These are phyloP conservation scores for Aspergillus sp. DNA, from an alignment of 2,329 filamentous ascomycete species.

Conservation along the genomic window DNA sequence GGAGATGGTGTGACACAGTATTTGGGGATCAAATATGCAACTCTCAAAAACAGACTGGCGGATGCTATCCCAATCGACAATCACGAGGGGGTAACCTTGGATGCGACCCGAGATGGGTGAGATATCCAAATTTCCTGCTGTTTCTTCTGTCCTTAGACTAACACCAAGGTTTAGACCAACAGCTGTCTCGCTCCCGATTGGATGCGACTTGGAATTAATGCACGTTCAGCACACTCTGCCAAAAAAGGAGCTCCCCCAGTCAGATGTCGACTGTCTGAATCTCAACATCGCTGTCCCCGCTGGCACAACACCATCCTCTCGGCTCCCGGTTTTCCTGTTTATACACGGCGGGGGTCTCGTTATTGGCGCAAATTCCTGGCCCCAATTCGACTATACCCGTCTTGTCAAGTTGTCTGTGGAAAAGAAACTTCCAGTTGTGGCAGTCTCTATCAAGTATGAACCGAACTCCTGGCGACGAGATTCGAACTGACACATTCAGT, in stretches of 20 bases:
- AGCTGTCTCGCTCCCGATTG: slow-evolving; percentile 41
- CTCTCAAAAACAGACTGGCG: slow-evolving; percentile 34
- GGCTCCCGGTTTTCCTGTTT: slow-evolving; percentile 54
- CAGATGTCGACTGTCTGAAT: slow-evolving; percentile 53
- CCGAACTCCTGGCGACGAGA: background rate
- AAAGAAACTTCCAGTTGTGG: slow-evolving; percentile 48
- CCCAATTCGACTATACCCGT: slow-evolving; percentile 50
- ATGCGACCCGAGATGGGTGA: slow-evolving; percentile 41
- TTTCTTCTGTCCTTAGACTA: too few relatives aligned
- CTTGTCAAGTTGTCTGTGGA: slow-evolving; percentile 48
- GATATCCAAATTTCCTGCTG: background rate
- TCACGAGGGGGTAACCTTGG: slow-evolving; percentile 23
- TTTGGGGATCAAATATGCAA: slow-evolving; percentile 40
- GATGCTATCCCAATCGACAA: slow-evolving; percentile 31
- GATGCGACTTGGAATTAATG: slow-evolving; percentile 47
- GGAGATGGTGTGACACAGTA: slow-evolving; percentile 33
- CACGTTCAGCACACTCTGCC: slow-evolving; percentile 52
- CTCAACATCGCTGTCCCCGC: slow-evolving; percentile 53
- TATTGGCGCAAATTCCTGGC: slow-evolving; percentile 54
- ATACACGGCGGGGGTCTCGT: slow-evolving; percentile 55
- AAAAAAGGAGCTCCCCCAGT: slow-evolving; percentile 38
- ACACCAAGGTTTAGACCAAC: slow-evolving; percentile 30
- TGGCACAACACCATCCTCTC: slow-evolving; percentile 22
- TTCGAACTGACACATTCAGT: slow-evolving; percentile 27
- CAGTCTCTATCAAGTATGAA: slow-evolving; percentile 46